Evolutionary conservation across 495 filamentous ascomycete genomes (phyloP).

Genomic region (Penicillium samsonianum): DNA sequence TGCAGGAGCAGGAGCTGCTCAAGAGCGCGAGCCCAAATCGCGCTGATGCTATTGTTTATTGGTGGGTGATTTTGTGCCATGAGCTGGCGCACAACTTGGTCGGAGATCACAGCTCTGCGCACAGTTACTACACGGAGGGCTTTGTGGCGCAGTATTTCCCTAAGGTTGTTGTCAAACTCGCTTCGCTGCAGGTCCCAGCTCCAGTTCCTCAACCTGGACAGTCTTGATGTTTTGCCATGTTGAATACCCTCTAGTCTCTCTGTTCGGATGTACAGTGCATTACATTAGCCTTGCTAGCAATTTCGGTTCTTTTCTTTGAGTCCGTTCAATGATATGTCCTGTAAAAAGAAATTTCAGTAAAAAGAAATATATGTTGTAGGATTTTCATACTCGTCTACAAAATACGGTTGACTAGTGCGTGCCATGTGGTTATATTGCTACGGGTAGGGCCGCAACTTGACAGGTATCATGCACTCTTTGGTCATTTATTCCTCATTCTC

Average conservation of each 20-base stretch:
- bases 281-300: not conserved
- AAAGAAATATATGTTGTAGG: not conserved
- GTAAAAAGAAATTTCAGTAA: not conserved
- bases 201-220: not conserved
- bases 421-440: too few species aligned
- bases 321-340: not conserved
- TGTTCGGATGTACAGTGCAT: not conserved
- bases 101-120: conserved; percentile 72
- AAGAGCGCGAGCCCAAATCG: conserved; percentile 42
- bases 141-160: conserved; percentile 57
- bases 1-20: conserved; percentile 60
- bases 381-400: too few species aligned
- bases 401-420: too few species aligned
- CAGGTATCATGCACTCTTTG: not conserved
- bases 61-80: conserved; percentile 90
- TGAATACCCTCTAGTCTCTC: conserved; percentile 16
- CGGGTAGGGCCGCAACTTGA: not conserved
- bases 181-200: conserved; percentile 15
- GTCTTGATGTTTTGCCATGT: conserved; percentile 11
- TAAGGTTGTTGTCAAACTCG: conserved; percentile 46
- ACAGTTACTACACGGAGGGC: conserved; percentile 74
- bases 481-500: not conserved
- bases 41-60: conserved; percentile 75
- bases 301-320: not conserved
- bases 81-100: conserved; percentile 95